A percentile compares a stretch with the other conserved stretches of the same genome.
Evolutionary conservation across 805 yeast species (phyloP).

Genomic region (Saturnispora galanensis): DNA sequence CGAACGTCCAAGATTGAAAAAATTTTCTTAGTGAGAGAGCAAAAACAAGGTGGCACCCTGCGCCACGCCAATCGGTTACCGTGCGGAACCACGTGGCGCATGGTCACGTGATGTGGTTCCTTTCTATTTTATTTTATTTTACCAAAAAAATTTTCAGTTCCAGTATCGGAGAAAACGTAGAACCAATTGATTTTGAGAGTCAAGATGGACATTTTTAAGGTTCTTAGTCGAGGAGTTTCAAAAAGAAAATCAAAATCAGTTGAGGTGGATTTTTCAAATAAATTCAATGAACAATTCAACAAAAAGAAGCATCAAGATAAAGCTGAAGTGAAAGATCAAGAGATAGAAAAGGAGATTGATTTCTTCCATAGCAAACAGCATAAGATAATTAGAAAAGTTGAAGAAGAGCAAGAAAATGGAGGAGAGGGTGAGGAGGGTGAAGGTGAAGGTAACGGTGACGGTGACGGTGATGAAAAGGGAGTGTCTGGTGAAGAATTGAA

Average conservation of each 20-base stretch:
- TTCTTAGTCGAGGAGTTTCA: conserved; percentile 78
- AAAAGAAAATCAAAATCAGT: conserved; percentile 48
- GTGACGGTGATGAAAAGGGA: too few species aligned
- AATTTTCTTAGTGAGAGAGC: not conserved
- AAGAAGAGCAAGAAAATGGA: conserved; percentile 22
- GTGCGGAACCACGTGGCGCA: too few species aligned
- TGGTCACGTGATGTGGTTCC: too few species aligned
- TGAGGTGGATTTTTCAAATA: conserved; percentile 33
- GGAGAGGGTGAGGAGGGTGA: not conserved
- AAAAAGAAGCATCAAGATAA: conserved; percentile 33
- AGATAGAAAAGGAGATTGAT: conserved; percentile 67
- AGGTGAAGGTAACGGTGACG: too few species aligned
- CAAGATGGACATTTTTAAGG: conserved; percentile 79
- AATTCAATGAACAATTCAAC: conserved; percentile 16
- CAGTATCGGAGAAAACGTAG: too few species aligned
- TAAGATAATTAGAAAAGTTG: conserved; percentile 13
- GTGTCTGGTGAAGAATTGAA: conserved; percentile 10
- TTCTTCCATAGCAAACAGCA: conserved; percentile 60
- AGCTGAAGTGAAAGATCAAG: conserved; percentile 20
- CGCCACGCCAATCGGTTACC: too few species aligned
- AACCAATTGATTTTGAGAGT: too few species aligned
- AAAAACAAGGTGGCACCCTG: too few species aligned
- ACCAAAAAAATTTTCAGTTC: not conserved
- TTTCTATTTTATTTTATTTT: too few species aligned
- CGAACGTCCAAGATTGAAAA: conserved; percentile 3